A percentile compares a stretch with the other conserved stretches of the same genome.
Evolutionary conservation across 192 early-diverging fungal species (phyloP).

Genomic region (Coemansia sp.): DNA sequence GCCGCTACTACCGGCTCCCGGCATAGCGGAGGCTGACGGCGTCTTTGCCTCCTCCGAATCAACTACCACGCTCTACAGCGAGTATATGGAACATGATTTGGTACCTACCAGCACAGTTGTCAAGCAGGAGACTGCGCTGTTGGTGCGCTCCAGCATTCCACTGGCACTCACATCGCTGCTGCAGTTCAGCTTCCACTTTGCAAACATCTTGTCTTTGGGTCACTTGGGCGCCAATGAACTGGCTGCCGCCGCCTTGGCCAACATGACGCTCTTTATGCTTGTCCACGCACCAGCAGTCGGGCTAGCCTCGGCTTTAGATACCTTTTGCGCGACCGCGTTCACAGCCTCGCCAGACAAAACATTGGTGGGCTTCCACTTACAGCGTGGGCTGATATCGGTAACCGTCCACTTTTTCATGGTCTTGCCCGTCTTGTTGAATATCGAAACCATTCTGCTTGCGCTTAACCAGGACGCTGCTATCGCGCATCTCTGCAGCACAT

Average conservation of each 20-base stretch:
- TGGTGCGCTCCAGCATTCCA: constrained; percentile 31
- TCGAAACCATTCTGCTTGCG: constrained; percentile 68
- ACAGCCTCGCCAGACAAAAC: constrained; percentile 67
- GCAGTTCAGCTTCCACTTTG: constrained; percentile 66
- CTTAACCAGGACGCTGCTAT: constrained; percentile 77
- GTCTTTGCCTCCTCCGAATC: constrained; percentile 4
- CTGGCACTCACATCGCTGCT: constrained; percentile 60
- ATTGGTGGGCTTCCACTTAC: constrained; percentile 72
- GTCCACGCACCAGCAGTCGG: constrained; percentile 71
- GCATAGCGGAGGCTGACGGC: neutral
- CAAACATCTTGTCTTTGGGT: constrained; percentile 65
- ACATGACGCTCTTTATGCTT: constrained; percentile 73
- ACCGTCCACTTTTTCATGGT: constrained; percentile 72
- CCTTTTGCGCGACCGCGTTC: constrained; percentile 72
- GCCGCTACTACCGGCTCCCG: constrained; percentile 18
- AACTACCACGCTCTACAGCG: neutral
- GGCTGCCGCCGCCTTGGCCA: constrained; percentile 69
- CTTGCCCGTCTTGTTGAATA: constrained; percentile 67
- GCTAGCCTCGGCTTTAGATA: constrained; percentile 75
- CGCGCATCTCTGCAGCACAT: constrained; percentile 70
- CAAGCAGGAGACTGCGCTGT: constrained; percentile 20
- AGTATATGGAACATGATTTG: constrained; percentile 20
- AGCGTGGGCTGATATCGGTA: constrained; percentile 80
- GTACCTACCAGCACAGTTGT: constrained; percentile 13
- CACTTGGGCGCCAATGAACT: constrained; percentile 69